Evolutionary conservation across 2,329 filamentous ascomycete species (phyloP).

Genomic region (Penicillium sp.): DNA sequence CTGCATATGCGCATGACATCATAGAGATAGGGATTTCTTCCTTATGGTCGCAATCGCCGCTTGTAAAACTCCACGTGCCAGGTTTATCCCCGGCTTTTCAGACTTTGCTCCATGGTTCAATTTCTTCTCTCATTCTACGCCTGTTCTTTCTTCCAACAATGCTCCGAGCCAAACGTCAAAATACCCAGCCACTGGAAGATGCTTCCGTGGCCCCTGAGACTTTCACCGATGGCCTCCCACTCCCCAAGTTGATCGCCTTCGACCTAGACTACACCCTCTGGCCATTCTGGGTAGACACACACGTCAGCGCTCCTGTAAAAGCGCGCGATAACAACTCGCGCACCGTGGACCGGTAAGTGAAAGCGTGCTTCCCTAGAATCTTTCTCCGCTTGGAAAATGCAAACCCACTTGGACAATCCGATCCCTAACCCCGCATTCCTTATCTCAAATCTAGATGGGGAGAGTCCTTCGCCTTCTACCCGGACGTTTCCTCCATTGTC

Average conservation of each 20-base stretch:
- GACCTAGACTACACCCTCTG: constrained; percentile 98
- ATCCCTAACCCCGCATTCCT: constrained; percentile 7
- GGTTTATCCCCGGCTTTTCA: neutral
- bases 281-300: constrained; percentile 97
- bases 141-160: constrained; percentile 17
- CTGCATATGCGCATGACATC: no score
- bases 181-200: constrained; percentile 35
- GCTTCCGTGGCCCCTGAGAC: constrained; percentile 48
- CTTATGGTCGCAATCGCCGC: neutral
- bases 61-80: neutral
- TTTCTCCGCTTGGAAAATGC: no score
- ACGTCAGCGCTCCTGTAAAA: constrained; percentile 72
- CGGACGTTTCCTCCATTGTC: constrained; percentile 64
- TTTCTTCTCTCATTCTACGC: neutral
- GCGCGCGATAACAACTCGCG: constrained; percentile 53
- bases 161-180: constrained; percentile 36
- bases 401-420: neutral
- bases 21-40: neutral
- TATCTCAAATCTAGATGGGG: constrained; percentile 45
- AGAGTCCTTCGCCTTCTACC: constrained; percentile 68
- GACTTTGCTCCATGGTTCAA: constrained; percentile 1
- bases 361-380: no score
- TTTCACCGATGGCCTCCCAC: constrained; percentile 63
- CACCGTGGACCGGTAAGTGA: constrained; percentile 40
- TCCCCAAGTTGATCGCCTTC: constrained; percentile 83